A percentile compares a stretch with the other conserved stretches of the same genome.
Conservation (phyloP, 2,329 filamentous ascomycete genomes). For the Claviceps arundinis region DNA sequence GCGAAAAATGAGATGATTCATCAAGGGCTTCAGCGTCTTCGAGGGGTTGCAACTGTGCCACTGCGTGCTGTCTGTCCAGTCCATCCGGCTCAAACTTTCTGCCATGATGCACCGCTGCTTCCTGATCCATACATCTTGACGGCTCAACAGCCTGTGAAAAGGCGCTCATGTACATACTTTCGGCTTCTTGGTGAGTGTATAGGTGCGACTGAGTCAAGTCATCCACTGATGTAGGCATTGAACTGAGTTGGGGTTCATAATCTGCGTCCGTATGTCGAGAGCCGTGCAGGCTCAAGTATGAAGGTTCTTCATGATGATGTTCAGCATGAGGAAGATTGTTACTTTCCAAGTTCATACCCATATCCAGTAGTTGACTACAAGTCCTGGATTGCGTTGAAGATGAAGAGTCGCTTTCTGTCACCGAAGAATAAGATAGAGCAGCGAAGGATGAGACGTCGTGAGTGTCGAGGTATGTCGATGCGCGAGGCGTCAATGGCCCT, state of each 20-base stretch:
- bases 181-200: constrained; percentile 67
- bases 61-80: not conserved
- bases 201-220: constrained; percentile 53
- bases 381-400: constrained; percentile 3
- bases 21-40: not conserved
- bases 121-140: not conserved
- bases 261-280: not conserved
- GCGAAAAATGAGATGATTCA: not conserved
- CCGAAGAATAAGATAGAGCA: constrained; percentile 16
- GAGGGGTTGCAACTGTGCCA: not conserved
- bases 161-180: constrained; percentile 78
- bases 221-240: constrained; percentile 17
- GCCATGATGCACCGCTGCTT: not conserved
- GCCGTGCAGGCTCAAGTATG: not conserved
- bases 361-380: constrained; percentile 7
- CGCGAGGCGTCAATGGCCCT: constrained; percentile 38
- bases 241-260: not conserved
- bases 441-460: constrained; percentile 2
- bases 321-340: not conserved
- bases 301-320: not conserved
- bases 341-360: not conserved
- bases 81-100: not conserved
- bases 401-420: constrained; percentile 6
- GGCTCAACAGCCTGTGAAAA: constrained; percentile 36
- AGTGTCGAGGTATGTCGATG: constrained; percentile 31